A percentile compares a stretch with the other conserved stretches of the same genome.
phyloP scores from a whole-genome alignment of 2,329 filamentous ascomycete species.

The Didymella segeticola region DNA sequence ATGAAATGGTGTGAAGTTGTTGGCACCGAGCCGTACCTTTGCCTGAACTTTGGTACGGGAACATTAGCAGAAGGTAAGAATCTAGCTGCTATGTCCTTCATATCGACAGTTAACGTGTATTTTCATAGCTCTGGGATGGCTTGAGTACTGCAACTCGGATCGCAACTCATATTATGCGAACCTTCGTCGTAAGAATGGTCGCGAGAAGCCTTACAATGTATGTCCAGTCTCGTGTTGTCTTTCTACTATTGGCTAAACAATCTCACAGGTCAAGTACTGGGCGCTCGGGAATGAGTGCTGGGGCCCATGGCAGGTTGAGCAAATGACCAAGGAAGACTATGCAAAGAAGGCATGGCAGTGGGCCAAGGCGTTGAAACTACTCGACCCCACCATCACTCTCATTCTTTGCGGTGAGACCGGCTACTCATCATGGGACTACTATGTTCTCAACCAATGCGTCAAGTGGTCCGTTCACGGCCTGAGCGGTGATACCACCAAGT shows the following conservation, averaged over 20 bases:
- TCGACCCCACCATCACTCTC: slow-evolving; percentile 72
- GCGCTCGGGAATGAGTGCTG: slow-evolving; percentile 78
- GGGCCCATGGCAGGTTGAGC: slow-evolving; percentile 71
- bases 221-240: not conserved
- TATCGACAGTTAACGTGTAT: slow-evolving; percentile 36
- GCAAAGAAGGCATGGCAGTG: slow-evolving; percentile 73
- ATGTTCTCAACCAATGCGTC: slow-evolving; percentile 74
- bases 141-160: slow-evolving; percentile 86
- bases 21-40: slow-evolving; percentile 78
- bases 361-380: slow-evolving; percentile 74
- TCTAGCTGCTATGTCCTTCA: not conserved
- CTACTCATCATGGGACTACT: slow-evolving; percentile 72
- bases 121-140: slow-evolving; percentile 69
- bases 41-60: slow-evolving; percentile 80
- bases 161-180: slow-evolving; percentile 82
- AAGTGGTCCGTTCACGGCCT: slow-evolving; percentile 59
- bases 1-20: slow-evolving; percentile 79
- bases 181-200: slow-evolving; percentile 76
- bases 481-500: slow-evolving; percentile 53
- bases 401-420: slow-evolving; percentile 78
- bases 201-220: slow-evolving; percentile 75
- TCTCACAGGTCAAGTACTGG: slow-evolving; percentile 74
- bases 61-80: slow-evolving; percentile 61
- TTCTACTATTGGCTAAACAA: slow-evolving; percentile 2
- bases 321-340: slow-evolving; percentile 74